A percentile compares a stretch with the other conserved stretches of the same genome.
phyloP scores from a whole-genome alignment of 345 rosid genomes.

The Brassica carinata region DNA sequence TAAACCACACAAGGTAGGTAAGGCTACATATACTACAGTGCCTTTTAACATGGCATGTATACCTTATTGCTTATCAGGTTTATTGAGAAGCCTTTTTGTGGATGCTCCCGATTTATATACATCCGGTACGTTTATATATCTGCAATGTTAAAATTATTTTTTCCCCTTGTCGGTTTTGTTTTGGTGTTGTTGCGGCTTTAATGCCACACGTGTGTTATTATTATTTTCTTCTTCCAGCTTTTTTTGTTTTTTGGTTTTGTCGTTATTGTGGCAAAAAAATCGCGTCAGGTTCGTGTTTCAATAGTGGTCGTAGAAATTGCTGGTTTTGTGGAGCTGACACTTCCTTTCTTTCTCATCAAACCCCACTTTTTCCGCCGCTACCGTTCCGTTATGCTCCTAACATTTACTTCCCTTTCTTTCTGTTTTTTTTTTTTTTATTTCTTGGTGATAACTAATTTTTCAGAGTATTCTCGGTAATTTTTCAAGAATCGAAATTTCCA shows the following conservation, averaged over 20 bases:
- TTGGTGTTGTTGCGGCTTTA: not conserved
- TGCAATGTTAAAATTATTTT: not conserved
- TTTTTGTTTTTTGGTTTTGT: not conserved
- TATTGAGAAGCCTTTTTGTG: not conserved
- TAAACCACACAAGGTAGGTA: not conserved
- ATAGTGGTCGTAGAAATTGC: constrained; percentile 31
- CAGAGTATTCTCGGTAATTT: constrained; percentile 43
- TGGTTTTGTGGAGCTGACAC: constrained; percentile 31
- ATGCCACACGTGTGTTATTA: not conserved
- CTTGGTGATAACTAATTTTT: constrained; percentile 51
- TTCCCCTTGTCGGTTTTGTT: not conserved
- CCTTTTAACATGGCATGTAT: not conserved
- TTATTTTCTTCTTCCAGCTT: not conserved
- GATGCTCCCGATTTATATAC: not conserved
- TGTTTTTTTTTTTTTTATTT: not conserved
- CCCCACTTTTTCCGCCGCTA: not conserved
- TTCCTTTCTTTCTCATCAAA: not conserved
- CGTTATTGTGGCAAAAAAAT: not conserved
- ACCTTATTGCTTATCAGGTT: constrained; percentile 50
- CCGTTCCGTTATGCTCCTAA: constrained; percentile 30
- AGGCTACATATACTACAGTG: constrained; percentile 12
- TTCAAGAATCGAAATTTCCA: constrained; percentile 22
- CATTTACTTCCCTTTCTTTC: not conserved
- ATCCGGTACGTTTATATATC: not conserved
- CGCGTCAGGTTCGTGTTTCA: constrained; percentile 29